phyloP scores from a whole-genome alignment of 805 yeast genomes.

The Nadsonia fulvescens region DNA sequence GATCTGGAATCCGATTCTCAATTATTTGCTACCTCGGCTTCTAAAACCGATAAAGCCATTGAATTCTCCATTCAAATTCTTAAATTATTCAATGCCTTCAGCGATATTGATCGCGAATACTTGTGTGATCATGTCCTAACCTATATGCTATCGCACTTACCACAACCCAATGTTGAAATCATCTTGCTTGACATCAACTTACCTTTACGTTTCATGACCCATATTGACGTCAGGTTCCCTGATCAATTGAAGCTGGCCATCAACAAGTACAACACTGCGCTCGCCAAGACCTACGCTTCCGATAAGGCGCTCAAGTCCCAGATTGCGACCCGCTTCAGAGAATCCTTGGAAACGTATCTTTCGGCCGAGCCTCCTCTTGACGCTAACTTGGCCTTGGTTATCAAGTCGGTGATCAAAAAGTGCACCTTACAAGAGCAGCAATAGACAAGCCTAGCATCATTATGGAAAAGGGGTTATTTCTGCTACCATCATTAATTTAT shows the following conservation, averaged over 20 bases:
- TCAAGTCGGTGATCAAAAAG: conserved; percentile 7
- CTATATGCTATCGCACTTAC: conserved; percentile 14
- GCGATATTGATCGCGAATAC: conserved; percentile 48
- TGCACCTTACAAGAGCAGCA: neutral
- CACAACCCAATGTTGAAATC: conserved; percentile 10
- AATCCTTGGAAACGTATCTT: no score
- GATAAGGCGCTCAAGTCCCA: no score
- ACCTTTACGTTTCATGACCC: conserved; percentile 39
- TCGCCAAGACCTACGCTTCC: conserved; percentile 7
- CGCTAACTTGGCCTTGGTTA: conserved; percentile 9
- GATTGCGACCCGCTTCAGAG: no score
- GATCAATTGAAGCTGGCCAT: conserved; percentile 49
- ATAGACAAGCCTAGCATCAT: no score
- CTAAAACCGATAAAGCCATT: no score
- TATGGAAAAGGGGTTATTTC: no score
- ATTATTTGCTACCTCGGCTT: conserved; percentile 17
- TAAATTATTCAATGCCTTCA: conserved; percentile 47
- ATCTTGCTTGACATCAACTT: conserved; percentile 40
- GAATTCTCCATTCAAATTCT: conserved; percentile 31
- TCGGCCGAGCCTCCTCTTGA: conserved; percentile 6
- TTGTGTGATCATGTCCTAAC: conserved; percentile 46
- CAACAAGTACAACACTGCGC: conserved; percentile 34
- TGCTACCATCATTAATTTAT: no score
- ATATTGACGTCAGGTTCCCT: conserved; percentile 29
- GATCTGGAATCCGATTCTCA: conserved; percentile 24